A percentile compares a stretch with the other conserved stretches of the same genome.
Evolutionary conservation across 192 early-diverging fungal species (phyloP).

Genomic region (Linnemannia hyalina): DNA sequence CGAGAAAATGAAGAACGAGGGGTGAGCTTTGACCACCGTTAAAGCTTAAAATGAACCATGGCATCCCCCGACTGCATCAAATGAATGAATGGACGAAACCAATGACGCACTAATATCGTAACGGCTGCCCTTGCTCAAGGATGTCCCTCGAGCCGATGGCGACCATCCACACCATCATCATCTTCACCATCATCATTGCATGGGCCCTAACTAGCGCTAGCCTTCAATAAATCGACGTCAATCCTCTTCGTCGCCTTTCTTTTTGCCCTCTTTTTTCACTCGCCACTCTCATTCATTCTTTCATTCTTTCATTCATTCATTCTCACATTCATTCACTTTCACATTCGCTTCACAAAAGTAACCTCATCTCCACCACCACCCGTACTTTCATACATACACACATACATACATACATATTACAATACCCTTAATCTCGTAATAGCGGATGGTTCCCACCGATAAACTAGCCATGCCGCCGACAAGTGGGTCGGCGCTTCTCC

Average conservation of each 20-base stretch:
- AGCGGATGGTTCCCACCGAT: not conserved
- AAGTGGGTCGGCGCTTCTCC: conserved; percentile 15
- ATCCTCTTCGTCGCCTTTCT: not conserved
- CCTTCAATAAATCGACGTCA: not conserved
- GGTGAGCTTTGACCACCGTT: not conserved
- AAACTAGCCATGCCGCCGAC: not conserved
- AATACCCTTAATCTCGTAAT: not conserved
- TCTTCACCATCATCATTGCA: not conserved
- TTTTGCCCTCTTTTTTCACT: not conserved
- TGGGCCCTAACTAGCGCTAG: not conserved
- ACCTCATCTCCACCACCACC: not conserved
- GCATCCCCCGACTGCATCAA: not conserved
- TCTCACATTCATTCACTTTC: too few species aligned
- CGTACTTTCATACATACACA: not conserved
- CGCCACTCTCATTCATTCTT: not conserved
- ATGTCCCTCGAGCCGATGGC: not conserved
- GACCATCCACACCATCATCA: not conserved
- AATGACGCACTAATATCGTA: not conserved
- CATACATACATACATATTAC: not conserved
- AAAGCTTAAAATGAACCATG: not conserved
- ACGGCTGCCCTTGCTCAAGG: too few species aligned
- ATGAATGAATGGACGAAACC: not conserved
- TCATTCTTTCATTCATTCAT: not conserved
- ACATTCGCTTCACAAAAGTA: not conserved
- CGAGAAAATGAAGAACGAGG: not conserved